Conservation (phyloP, 345 rosid genomes). For the Corchorus capsularis region DNA sequence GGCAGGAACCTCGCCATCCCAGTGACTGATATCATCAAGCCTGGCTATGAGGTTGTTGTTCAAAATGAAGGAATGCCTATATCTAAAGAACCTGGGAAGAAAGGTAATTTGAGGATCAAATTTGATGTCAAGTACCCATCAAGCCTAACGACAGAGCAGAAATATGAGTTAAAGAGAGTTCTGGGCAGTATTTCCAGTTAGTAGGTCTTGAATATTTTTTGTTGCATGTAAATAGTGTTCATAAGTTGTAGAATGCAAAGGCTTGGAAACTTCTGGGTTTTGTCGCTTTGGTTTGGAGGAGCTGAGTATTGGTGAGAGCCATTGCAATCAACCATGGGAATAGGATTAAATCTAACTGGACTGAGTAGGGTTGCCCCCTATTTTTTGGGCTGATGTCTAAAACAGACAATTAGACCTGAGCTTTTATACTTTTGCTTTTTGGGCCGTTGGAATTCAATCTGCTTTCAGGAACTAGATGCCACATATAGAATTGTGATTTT, state of each 20-base stretch:
- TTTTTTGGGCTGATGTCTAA: neutral
- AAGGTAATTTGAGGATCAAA: conserved; percentile 81
- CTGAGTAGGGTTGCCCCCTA: neutral
- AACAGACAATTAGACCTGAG: neutral
- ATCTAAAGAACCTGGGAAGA: conserved; percentile 77
- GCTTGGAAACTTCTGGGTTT: conserved; percentile 23
- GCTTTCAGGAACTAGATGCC: neutral
- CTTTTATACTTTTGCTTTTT: neutral
- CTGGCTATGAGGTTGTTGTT: conserved; percentile 73
- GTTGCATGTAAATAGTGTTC: conserved; percentile 35
- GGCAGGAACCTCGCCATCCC: conserved; percentile 76
- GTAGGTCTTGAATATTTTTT: neutral
- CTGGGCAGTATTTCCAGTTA: conserved; percentile 52
- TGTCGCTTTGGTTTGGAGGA: neutral
- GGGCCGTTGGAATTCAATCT: neutral
- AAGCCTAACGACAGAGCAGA: conserved; percentile 71
- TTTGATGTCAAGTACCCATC: conserved; percentile 84
- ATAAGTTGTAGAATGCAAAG: conserved; percentile 28
- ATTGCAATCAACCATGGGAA: neutral
- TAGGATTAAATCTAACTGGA: neutral
- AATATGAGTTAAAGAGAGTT: conserved; percentile 77
- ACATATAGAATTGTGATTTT: neutral
- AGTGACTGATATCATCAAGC: conserved; percentile 69
- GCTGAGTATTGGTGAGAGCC: conserved; percentile 4
- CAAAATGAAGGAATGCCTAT: conserved; percentile 95